Evolutionary conservation across 2,329 filamentous ascomycete genomes (phyloP).

Genomic region (Diaporthe nobilis): DNA sequence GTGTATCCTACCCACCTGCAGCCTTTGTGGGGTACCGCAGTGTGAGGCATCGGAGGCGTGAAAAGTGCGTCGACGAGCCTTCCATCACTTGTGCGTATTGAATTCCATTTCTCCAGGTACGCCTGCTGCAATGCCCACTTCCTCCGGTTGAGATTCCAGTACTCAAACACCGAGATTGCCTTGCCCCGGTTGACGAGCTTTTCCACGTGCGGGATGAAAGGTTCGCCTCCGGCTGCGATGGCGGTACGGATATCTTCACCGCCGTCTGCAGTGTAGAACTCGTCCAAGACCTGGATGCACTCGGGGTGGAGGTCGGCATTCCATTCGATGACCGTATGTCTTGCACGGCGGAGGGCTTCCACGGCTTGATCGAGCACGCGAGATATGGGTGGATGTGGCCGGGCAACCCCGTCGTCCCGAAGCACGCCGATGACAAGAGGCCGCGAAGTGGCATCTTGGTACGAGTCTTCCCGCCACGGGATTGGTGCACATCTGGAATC

Average conservation of each 20-base stretch:
- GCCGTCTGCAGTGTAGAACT: constrained; percentile 74
- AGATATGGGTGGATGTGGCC: constrained; percentile 66
- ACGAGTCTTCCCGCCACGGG: constrained; percentile 65
- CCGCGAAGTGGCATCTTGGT: constrained; percentile 55
- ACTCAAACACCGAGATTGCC: constrained; percentile 73
- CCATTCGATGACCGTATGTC: constrained; percentile 70
- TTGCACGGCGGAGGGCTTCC: constrained; percentile 57
- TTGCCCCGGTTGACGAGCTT: constrained; percentile 65
- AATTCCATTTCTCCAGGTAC: constrained; percentile 73
- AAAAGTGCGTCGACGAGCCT: constrained; percentile 68
- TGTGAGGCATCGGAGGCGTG: constrained; percentile 72
- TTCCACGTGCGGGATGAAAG: constrained; percentile 71
- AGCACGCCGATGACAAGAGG: constrained; percentile 66
- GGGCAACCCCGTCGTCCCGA: constrained; percentile 67
- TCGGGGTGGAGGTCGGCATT: constrained; percentile 64
- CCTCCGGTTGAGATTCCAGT: constrained; percentile 76
- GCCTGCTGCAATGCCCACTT: constrained; percentile 67
- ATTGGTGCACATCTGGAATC: constrained; percentile 69
- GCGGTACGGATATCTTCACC: constrained; percentile 73
- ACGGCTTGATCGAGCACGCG: constrained; percentile 59
- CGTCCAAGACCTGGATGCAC: constrained; percentile 62
- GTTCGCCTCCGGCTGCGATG: constrained; percentile 69
- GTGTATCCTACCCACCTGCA: constrained; percentile 70
- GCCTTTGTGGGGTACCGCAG: constrained; percentile 60
- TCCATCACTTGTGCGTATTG: constrained; percentile 59